Evolutionary conservation across 306 rosid genomes (phyloP).

Genomic region (Canavalia gladiata): DNA sequence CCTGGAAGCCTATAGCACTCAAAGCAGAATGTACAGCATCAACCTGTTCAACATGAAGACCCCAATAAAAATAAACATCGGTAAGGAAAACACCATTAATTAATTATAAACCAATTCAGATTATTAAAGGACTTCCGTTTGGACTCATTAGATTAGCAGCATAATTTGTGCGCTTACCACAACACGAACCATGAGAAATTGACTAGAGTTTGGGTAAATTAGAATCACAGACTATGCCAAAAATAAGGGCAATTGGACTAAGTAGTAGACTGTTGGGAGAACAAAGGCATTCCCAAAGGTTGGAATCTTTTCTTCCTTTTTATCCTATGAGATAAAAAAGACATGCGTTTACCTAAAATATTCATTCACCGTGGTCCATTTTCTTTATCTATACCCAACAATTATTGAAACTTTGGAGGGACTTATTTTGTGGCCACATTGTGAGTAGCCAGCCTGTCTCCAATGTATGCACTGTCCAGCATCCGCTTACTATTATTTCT

Average conservation of each 20-base stretch:
- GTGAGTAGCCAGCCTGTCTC: slow-evolving; percentile 63
- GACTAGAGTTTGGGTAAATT: slow-evolving; percentile 10
- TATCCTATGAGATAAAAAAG: slow-evolving; percentile 35
- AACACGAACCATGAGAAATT: neutral
- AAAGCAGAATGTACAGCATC: slow-evolving; percentile 89
- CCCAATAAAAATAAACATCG: neutral
- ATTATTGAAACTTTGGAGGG: slow-evolving; percentile 50
- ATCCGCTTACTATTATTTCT: neutral
- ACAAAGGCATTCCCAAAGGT: neutral
- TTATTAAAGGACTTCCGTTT: slow-evolving; percentile 4
- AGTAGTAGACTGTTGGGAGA: slow-evolving; percentile 28
- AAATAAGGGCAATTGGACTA: slow-evolving; percentile 21
- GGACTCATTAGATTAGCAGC: neutral
- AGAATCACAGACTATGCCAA: slow-evolving; percentile 12
- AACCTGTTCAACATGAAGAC: slow-evolving; percentile 62
- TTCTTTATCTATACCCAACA: slow-evolving; percentile 35
- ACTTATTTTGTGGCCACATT: slow-evolving; percentile 44
- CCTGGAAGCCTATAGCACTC: slow-evolving; percentile 66
- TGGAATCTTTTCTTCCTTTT: slow-evolving; percentile 3
- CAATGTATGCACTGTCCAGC: slow-evolving; percentile 11
- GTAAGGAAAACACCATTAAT: neutral
- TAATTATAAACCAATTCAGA: neutral
- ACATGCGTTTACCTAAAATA: slow-evolving; percentile 21
- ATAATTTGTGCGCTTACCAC: neutral
- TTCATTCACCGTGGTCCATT: slow-evolving; percentile 24